Conservation (phyloP, 495 filamentous ascomycete species). For the Podospora conica region DNA sequence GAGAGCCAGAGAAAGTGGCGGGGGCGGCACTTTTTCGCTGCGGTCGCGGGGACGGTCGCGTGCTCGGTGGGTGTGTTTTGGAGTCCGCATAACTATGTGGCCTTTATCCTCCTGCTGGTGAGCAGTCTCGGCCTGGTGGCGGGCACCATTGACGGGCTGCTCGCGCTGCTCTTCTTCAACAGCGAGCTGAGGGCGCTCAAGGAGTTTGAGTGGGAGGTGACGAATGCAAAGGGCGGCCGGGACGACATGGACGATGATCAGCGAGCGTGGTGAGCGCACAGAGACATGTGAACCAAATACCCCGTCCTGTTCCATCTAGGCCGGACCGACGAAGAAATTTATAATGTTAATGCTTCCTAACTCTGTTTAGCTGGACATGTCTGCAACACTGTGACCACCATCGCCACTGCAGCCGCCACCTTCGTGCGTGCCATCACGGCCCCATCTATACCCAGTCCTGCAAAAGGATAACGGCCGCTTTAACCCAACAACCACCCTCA, state of each 20-base stretch:
- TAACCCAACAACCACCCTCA: background rate
- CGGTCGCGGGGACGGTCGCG: conserved; percentile 56
- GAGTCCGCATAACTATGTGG: conserved; percentile 63
- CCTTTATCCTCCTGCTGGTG: conserved; percentile 74
- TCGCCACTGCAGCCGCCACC: background rate
- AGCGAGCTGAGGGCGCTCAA: conserved; percentile 76
- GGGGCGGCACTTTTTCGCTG: conserved; percentile 63
- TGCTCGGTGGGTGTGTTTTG: conserved; percentile 84
- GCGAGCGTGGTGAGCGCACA: conserved; percentile 7
- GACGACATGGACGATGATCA: conserved; percentile 21
- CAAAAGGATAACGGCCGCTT: background rate
- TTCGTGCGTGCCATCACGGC: background rate
- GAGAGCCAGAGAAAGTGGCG: conserved; percentile 62
- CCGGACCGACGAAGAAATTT: background rate
- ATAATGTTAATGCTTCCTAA: conserved; percentile 16
- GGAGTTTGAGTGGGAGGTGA: conserved; percentile 93
- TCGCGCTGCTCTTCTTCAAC: conserved; percentile 79
- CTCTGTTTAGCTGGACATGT: conserved; percentile 1
- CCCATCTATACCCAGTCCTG: background rate
- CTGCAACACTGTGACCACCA: background rate
- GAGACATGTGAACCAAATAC: background rate
- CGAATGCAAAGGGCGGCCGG: conserved; percentile 51
- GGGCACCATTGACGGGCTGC: conserved; percentile 75
- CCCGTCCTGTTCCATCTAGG: background rate
- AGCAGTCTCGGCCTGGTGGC: conserved; percentile 68